Evolutionary conservation across 2,329 filamentous ascomycete genomes (phyloP).

Genomic region (Aspergillus uvarum): DNA sequence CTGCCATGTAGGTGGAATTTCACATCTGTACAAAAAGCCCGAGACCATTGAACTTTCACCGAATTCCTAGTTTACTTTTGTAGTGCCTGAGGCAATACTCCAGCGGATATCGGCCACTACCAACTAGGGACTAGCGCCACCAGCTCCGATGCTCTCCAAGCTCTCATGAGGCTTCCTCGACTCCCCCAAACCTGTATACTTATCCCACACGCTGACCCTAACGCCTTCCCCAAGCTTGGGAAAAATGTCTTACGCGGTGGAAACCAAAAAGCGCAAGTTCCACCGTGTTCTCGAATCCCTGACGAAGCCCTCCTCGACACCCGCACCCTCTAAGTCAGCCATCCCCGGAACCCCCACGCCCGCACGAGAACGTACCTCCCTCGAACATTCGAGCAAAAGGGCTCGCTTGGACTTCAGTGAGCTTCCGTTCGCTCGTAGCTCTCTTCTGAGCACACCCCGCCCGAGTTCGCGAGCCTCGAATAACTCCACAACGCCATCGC

Average conservation of each 20-base stretch:
- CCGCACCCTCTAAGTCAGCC: slow-evolving; percentile 20
- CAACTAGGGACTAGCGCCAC: not conserved
- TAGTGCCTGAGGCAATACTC: not conserved
- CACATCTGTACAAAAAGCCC: no score
- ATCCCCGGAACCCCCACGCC: slow-evolving; percentile 22
- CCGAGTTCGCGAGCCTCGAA: slow-evolving; percentile 31
- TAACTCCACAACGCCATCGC: slow-evolving; percentile 31
- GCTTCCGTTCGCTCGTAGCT: slow-evolving; percentile 24
- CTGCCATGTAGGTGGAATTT: no score
- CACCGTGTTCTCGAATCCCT: slow-evolving; percentile 48
- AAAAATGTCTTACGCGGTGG: slow-evolving; percentile 46
- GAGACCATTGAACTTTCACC: no score
- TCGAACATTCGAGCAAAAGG: slow-evolving; percentile 35
- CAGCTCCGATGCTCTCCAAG: not conserved
- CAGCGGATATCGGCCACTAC: not conserved
- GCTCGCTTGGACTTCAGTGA: slow-evolving; percentile 30
- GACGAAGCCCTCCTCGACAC: slow-evolving; percentile 31
- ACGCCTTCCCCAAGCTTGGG: not conserved
- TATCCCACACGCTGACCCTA: not conserved
- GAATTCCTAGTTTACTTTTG: no score
- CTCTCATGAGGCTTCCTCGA: not conserved
- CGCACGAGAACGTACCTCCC: slow-evolving; percentile 24
- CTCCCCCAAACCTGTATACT: not conserved
- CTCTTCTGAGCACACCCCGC: slow-evolving; percentile 29
- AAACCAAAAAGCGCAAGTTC: slow-evolving; percentile 50